Base-by-base conservation (phyloP, 73 alveolate species). In the Paramecium pentaurelia region DNA sequence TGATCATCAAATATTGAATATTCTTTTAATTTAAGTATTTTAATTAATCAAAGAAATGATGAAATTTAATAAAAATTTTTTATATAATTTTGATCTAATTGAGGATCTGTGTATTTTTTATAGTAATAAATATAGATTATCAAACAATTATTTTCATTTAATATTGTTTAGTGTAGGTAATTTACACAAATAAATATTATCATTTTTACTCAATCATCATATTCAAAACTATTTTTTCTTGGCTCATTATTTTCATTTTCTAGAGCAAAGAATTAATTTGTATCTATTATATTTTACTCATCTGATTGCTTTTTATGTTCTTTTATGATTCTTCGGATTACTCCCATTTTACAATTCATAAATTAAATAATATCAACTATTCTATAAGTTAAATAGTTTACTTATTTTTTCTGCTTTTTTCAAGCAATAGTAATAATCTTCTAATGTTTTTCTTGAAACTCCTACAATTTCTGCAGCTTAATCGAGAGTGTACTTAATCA, bases 401-500 rank as follows among this genome's bases (percentile, higher is more conserved):
- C 94, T 85, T 64, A 89, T 22, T 71, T 89, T 20, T 12, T 71
- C 92, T 7, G 94, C 94, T 34, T 83, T 77, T 38, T 83, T 77
- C 25, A 89, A 44, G 27, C 75, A 60, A 34, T 71, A 89, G 45
- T 89, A 89, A 73, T 89, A 89, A 49, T 89, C 94, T 71, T 89
- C 94, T 30, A 89, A 54, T 30, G 94, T 89, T 89, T 89, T 89
- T 25, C 94, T 58, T 40, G 94, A 54, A 36, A 89, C 77, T 28
- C 94, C 94, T 20, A 89, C 88, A 0, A 38, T 60, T 34, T 89
- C 88, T 8, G 94, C 94, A 10, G 94, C 94, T 47, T 89, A 44
- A 32, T 89, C 94, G 4, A 89, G 51, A 44, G 86, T 89, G 71
- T 60, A 71, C 64, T 89, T 89, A 8, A 71, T 59, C 30, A 71